phyloP scores from a whole-genome alignment of 805 yeast genomes.

The Nadsonia fulvescens region DNA sequence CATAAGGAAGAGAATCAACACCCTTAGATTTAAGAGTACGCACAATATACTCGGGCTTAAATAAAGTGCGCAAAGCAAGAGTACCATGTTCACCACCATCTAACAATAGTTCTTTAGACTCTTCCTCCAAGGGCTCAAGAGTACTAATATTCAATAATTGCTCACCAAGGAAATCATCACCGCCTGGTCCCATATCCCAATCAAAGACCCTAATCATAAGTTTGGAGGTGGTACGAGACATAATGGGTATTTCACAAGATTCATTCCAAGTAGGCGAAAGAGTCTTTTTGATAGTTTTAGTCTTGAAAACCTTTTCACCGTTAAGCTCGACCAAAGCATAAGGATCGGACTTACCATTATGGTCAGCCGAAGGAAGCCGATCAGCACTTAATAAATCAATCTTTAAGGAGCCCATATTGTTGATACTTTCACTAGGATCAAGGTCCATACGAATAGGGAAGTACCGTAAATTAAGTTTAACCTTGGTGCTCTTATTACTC shows the following conservation, averaged over 20 bases:
- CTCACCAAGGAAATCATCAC: conserved; percentile 66
- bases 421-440: conserved; percentile 58
- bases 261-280: conserved; percentile 86
- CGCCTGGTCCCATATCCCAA: conserved; percentile 87
- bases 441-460: conserved; percentile 48
- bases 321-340: conserved; percentile 54
- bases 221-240: conserved; percentile 42
- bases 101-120: conserved; percentile 34
- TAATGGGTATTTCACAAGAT: conserved; percentile 32
- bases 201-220: conserved; percentile 49
- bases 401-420: conserved; percentile 54
- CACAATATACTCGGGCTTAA: conserved; percentile 51
- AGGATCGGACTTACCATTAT: conserved; percentile 89
- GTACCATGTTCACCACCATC: conserved; percentile 40
- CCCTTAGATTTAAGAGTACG: conserved; percentile 12
- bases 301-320: conserved; percentile 46
- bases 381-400: conserved; percentile 47
- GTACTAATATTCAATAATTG: conserved; percentile 38
- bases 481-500: conserved; percentile 25
- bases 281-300: conserved; percentile 72
- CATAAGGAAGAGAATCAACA: conserved; percentile 8
- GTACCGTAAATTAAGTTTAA: conserved; percentile 53
- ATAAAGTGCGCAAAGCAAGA: conserved; percentile 37
- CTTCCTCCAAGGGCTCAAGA: conserved; percentile 39
- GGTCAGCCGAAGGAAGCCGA: conserved; percentile 67